phyloP scores from a whole-genome alignment of 2,329 filamentous ascomycete genomes.

The Hypoxylon sp. region DNA sequence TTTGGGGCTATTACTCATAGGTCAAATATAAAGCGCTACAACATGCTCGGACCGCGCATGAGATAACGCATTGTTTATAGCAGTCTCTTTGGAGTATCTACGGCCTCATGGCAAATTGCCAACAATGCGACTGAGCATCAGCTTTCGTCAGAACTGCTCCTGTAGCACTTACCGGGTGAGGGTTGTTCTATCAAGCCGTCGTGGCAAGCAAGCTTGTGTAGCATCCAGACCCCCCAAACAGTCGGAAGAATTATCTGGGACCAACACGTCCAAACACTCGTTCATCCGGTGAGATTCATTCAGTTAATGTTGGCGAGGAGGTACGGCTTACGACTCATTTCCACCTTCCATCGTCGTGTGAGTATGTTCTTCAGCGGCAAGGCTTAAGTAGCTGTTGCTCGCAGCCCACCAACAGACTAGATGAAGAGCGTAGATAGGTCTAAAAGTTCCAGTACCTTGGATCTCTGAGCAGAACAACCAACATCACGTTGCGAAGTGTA shows the following conservation, averaged over 20 bases:
- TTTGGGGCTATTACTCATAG: constrained; percentile 28
- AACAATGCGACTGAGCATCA: constrained; percentile 39
- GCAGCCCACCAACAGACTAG: constrained; percentile 37
- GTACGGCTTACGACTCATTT: constrained; percentile 46
- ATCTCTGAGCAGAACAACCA: constrained; percentile 49
- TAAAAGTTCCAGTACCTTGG: constrained; percentile 42
- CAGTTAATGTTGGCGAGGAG: constrained; percentile 35
- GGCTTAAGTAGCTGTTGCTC: constrained; percentile 24
- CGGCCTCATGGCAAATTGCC: constrained; percentile 39
- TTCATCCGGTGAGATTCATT: constrained; percentile 36
- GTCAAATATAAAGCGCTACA: constrained; percentile 42
- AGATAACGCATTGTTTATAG: constrained; percentile 41
- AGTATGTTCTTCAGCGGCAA: constrained; percentile 44
- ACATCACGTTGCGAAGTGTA: constrained; percentile 49
- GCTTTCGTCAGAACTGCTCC: constrained; percentile 35
- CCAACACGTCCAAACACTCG: constrained; percentile 39
- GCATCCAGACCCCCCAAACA: constrained; percentile 45
- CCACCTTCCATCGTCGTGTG: constrained; percentile 44
- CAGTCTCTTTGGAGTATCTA: constrained; percentile 23
- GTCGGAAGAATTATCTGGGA: constrained; percentile 42
- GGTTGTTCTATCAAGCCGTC: constrained; percentile 45
- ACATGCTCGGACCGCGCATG: constrained; percentile 41
- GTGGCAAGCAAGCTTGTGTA: constrained; percentile 47
- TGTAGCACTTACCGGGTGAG: constrained; percentile 40
- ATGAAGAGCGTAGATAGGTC: constrained; percentile 31